Base-by-base conservation (phyloP, 148 eudicot species). In the Fallopia convolvulus region DNA sequence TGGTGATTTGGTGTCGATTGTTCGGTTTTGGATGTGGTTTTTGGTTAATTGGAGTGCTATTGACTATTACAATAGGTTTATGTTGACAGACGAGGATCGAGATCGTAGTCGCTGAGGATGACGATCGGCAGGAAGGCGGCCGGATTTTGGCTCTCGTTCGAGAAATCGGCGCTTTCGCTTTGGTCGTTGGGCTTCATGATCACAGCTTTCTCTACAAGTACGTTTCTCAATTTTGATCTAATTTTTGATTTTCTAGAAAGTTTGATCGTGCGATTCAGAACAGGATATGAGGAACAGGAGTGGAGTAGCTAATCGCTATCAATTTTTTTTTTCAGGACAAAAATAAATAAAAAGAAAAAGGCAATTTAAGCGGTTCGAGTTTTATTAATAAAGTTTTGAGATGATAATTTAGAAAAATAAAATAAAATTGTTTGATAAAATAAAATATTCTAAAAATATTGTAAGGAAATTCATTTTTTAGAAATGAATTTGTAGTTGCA, bases 91-190 rank as follows among this genome's bases (percentile, higher is more conserved):
- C 91, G 77, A 92, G 86, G 84, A 90, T 90, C 41, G 97, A 92
- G 89, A 92, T 90, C 68, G 89, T 94, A n/a, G 98, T 94, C 74
- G 83, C 88, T 17, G 93, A 94, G 81, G 95, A 91, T 52, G 95
- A 92, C 39, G 83, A 81, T 72, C 72, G 72, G 21, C 72, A 68
- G 72, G 88, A 88, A 14, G 98, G 97, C 5, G 87, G 82, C 21
- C 87, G 85, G 78, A 90, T 94, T 21, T 85, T 86, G 72, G 85
- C 81, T 14, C 75, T 90, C 80, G 97, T 92, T 7, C 80, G 84
- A 56, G 92, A 94, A 79, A 92, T 92, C 33, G 91, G 91, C 21
- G 97, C 98, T 10, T 89, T 89, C 49, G 89, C 97, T 42, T 82
- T 92, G 61, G 92, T 94, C 20, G 85, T 88, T 76, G 98, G 97